Evolutionary conservation across 2,329 filamentous ascomycete species (phyloP), one percentile per base, ranked within the genome.

Genomic region (Mycosphaerella arachidis): DNA sequence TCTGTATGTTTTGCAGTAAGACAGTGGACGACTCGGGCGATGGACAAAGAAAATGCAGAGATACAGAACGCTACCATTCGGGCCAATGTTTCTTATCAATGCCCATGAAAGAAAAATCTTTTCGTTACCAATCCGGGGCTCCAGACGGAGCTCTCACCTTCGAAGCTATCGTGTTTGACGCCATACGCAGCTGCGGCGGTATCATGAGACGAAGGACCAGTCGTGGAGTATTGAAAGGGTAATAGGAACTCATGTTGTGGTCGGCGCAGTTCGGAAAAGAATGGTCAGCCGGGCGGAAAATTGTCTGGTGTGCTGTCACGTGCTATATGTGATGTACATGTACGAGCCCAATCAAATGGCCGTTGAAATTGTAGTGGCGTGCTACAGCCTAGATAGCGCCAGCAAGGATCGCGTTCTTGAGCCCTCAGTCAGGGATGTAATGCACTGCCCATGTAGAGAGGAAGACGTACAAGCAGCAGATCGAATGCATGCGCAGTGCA

Each of bases 51-150:
- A 29, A n/a, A 24, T 18, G 37, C 10, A 18, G 33, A n/a, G 37
- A 48, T 48, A 29, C 10, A 31, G 29, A 48, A 55, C 18, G 27
- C 9, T 45, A 20, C 27, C n/a, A 29, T 40, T 20, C 27, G 35
- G 37, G 50, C 45, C 18, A 35, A 48, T 58, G 40, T 30, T 46
- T 45, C 61, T 60, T 63, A 62, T 63, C 58, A 60, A 51, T 27
- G 52, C 63, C 54, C 51, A 46, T 43, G 56, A 59, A 61, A 51
- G 52, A 61, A 62, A 63, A 63, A 53, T 53, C 58, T 59, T 61
- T 59, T 55, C 50, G 4, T 58, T 24, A 10, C 51, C 48, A 40
- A 51, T 45, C 48, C 29, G 35, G 24, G 20, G 40, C 54, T 27
- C 29, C 16, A 31, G 20, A 50, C 9, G 46, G 29, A 29, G 46